phyloP scores from a whole-genome alignment of 768 basidiomycete species.

The Boletus eberwhitei region DNA sequence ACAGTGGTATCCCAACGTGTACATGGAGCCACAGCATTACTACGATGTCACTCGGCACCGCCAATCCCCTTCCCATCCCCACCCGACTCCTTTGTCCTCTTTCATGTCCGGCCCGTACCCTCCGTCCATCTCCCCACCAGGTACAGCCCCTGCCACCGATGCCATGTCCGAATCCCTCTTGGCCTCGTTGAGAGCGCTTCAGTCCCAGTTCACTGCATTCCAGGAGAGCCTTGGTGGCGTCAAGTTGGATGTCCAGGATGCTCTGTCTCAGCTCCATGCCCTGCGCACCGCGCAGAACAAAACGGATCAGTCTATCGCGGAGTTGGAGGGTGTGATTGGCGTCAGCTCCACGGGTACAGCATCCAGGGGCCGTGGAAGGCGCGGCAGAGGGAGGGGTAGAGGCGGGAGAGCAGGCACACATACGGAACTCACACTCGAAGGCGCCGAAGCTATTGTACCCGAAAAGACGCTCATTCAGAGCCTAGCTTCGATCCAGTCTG shows the following conservation, averaged over 20 bases:
- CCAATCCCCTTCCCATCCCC: neutral
- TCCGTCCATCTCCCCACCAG: neutral
- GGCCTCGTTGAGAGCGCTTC: conserved; percentile 5
- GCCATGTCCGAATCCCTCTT: neutral
- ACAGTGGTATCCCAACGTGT: neutral
- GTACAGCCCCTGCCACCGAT: too few species aligned
- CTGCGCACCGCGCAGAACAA: conserved; percentile 14
- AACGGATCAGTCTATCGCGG: conserved; percentile 4
- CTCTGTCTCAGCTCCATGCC: conserved; percentile 15
- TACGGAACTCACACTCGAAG: neutral
- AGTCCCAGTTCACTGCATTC: conserved; percentile 13
- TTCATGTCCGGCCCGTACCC: neutral
- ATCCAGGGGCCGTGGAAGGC: neutral
- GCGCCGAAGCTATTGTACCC: neutral
- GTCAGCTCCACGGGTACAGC: neutral
- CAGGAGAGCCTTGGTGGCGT: conserved; percentile 7
- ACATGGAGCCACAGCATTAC: neutral
- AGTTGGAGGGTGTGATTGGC: conserved; percentile 15
- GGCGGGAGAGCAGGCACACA: neutral
- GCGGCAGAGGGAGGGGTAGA: neutral
- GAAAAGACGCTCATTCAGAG: conserved; percentile 10
- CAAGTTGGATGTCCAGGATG: conserved; percentile 12
- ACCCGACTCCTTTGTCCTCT: neutral
- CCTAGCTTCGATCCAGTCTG: conserved; percentile 19
- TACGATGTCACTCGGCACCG: neutral